Conservation (phyloP, 148 eudicot genomes). For the Camellia lanceoleosa region DNA sequence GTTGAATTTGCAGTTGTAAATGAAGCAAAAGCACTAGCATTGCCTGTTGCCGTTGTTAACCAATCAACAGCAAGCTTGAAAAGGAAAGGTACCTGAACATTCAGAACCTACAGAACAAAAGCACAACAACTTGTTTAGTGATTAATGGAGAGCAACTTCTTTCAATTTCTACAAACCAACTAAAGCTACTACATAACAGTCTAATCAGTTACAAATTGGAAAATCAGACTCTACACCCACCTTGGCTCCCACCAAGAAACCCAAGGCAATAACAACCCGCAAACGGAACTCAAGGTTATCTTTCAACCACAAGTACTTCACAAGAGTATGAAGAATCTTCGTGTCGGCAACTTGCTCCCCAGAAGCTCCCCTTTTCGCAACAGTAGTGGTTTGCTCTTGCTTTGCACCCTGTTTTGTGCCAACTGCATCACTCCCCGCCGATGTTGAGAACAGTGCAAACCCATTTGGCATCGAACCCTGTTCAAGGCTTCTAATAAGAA, state of each 20-base stretch:
- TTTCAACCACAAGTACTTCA: constrained; percentile 75
- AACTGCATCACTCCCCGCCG: constrained; percentile 31
- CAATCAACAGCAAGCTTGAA: constrained; percentile 95
- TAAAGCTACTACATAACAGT: background rate
- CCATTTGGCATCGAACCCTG: constrained; percentile 56
- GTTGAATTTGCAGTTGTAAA: constrained; percentile 76
- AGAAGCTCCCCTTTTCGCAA: constrained; percentile 20
- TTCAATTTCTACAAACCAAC: background rate
- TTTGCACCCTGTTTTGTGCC: constrained; percentile 44
- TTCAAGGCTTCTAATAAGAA: constrained; percentile 5
- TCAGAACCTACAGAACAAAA: constrained; percentile 61
- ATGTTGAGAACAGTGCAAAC: constrained; percentile 54
- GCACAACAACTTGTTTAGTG: constrained; percentile 8
- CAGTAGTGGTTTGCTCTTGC: constrained; percentile 28
- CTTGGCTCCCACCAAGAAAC: constrained; percentile 88
- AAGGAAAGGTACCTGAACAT: constrained; percentile 93
- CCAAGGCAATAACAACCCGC: constrained; percentile 79
- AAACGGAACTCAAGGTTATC: constrained; percentile 80
- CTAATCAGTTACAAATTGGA: background rate
- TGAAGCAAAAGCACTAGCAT: constrained; percentile 68
- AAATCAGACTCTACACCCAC: constrained; percentile 22
- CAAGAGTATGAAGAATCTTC: constrained; percentile 68
- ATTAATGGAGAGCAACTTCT: background rate
- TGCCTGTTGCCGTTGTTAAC: constrained; percentile 82
- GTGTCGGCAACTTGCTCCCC: constrained; percentile 46